These are phyloP conservation scores for Neopestalotiopsis rosae DNA, from an alignment of 2,329 filamentous ascomycete species.

Conservation along the genomic window DNA sequence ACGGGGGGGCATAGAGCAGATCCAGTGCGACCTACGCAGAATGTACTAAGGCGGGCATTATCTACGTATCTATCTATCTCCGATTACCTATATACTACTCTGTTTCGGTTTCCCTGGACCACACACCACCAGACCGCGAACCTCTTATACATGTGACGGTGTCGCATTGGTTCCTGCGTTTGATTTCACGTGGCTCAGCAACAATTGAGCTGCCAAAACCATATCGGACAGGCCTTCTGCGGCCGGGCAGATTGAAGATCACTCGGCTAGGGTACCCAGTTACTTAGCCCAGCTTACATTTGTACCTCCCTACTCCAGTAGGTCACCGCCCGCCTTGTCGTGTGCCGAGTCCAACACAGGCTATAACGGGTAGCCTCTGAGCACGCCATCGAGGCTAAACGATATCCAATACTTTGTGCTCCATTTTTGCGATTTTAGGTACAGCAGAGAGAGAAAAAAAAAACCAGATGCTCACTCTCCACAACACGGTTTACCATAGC, in stretches of 20 bases:
- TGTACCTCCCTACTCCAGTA: constrained; percentile 18
- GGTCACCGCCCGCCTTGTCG: constrained; percentile 10
- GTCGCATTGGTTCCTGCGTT: constrained; percentile 12
- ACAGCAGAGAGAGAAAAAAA: neutral
- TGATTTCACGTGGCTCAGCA: constrained; percentile 14
- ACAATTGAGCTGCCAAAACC: constrained; percentile 10
- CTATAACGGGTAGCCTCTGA: constrained; percentile 27
- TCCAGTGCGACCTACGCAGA: constrained; percentile 7
- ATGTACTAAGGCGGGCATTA: neutral
- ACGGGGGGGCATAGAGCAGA: neutral
- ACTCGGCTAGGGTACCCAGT: constrained; percentile 14
- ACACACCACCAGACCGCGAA: neutral
- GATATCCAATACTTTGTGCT: constrained; percentile 24
- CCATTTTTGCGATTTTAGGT: constrained; percentile 12
- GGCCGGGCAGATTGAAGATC: constrained; percentile 2
- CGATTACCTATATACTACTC: constrained; percentile 2
- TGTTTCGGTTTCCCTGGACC: neutral
- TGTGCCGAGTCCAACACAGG: constrained; percentile 12
- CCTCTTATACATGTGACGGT: constrained; percentile 9
- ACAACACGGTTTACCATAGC: constrained; percentile 13
- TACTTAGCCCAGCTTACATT: constrained; percentile 11
- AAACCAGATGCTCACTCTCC: neutral
- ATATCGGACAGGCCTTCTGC: neutral
- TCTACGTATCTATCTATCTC: constrained; percentile 6
- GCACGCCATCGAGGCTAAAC: constrained; percentile 40